Evolutionary conservation across 345 rosid species (phyloP).

Genomic region (Toxicodendron radicans): DNA sequence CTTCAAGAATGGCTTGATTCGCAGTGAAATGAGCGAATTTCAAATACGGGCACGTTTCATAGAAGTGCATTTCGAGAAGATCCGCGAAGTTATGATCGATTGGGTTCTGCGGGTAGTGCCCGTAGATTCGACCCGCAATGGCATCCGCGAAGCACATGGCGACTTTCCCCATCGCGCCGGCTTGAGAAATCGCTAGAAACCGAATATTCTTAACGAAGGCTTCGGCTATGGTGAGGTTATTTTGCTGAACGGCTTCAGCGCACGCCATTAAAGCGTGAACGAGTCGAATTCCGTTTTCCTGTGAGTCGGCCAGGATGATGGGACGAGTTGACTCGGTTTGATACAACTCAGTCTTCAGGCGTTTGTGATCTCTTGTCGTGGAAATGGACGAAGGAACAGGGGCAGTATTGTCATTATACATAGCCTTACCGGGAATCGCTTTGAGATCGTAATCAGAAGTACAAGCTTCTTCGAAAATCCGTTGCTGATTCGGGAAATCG

Average conservation of each 20-base stretch:
- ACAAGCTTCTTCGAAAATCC: slow-evolving; percentile 31
- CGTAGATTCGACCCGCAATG: slow-evolving; percentile 67
- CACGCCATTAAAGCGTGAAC: slow-evolving; percentile 82
- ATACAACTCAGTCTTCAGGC: slow-evolving; percentile 33
- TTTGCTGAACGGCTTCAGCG: slow-evolving; percentile 72
- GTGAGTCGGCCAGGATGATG: slow-evolving; percentile 68
- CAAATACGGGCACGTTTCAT: slow-evolving; percentile 83
- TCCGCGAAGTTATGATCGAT: slow-evolving; percentile 53
- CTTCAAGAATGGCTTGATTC: slow-evolving; percentile 81
- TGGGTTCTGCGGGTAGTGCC: slow-evolving; percentile 38
- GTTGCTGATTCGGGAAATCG: slow-evolving; percentile 24
- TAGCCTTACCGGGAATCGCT: slow-evolving; percentile 75
- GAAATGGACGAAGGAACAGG: slow-evolving; percentile 32
- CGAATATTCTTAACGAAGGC: slow-evolving; percentile 73
- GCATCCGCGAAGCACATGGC: slow-evolving; percentile 86
- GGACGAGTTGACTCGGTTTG: slow-evolving; percentile 47
- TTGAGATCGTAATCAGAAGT: slow-evolving; percentile 64
- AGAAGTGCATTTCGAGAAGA: slow-evolving; percentile 78
- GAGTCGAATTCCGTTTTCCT: slow-evolving; percentile 71
- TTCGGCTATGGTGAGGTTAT: slow-evolving; percentile 51
- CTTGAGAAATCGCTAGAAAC: slow-evolving; percentile 51
- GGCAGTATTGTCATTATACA: slow-evolving; percentile 30
- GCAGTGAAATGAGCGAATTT: slow-evolving; percentile 88
- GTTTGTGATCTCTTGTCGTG: slow-evolving; percentile 24
- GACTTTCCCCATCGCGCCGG: slow-evolving; percentile 79